A percentile compares a stretch with the other conserved stretches of the same genome.
phyloP scores from a whole-genome alignment of 2,329 filamentous ascomycete species.

The Neonectria coccinea region DNA sequence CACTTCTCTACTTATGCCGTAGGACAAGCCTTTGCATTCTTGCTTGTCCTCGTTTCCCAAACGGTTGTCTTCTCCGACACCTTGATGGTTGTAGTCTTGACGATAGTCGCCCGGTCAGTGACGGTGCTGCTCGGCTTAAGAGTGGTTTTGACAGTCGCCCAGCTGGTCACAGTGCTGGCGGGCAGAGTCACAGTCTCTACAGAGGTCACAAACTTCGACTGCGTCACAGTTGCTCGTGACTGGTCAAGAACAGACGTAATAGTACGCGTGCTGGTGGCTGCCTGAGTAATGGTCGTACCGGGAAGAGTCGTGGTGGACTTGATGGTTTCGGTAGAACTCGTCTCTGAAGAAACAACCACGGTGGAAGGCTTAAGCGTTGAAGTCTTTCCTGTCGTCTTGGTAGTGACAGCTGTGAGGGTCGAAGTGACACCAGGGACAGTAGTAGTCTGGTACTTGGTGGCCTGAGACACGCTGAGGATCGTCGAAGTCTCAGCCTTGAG shows the following conservation, averaged over 20 bases:
- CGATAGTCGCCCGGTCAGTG: slow-evolving; percentile 26
- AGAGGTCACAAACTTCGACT: slow-evolving; percentile 12
- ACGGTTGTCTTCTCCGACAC: slow-evolving; percentile 11
- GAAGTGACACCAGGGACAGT: slow-evolving; percentile 33
- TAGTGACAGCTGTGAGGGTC: slow-evolving; percentile 29
- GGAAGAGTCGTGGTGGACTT: slow-evolving; percentile 22
- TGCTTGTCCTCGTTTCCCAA: slow-evolving; percentile 17
- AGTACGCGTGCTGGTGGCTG: slow-evolving; percentile 18
- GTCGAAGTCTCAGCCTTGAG: slow-evolving; percentile 38
- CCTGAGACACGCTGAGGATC: background rate
- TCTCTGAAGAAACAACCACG: slow-evolving; percentile 29
- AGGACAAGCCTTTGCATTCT: slow-evolving; percentile 23
- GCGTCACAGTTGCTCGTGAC: slow-evolving; percentile 21
- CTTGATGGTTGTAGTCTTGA: slow-evolving; percentile 32
- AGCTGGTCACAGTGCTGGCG: slow-evolving; percentile 35
- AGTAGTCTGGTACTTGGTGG: slow-evolving; percentile 19
- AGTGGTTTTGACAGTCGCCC: slow-evolving; percentile 42
- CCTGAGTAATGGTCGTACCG: slow-evolving; percentile 15
- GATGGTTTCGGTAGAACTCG: slow-evolving; percentile 28
- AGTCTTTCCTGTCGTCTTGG: slow-evolving; percentile 37
- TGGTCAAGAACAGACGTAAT: slow-evolving; percentile 29
- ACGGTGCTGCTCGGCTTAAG: slow-evolving; percentile 37
- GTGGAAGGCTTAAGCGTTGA: slow-evolving; percentile 40
- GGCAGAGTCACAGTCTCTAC: slow-evolving; percentile 37
- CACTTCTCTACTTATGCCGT: background rate